Base-by-base conservation (phyloP, 2,329 filamentous ascomycete species). In the Apiospora phragmitis region DNA sequence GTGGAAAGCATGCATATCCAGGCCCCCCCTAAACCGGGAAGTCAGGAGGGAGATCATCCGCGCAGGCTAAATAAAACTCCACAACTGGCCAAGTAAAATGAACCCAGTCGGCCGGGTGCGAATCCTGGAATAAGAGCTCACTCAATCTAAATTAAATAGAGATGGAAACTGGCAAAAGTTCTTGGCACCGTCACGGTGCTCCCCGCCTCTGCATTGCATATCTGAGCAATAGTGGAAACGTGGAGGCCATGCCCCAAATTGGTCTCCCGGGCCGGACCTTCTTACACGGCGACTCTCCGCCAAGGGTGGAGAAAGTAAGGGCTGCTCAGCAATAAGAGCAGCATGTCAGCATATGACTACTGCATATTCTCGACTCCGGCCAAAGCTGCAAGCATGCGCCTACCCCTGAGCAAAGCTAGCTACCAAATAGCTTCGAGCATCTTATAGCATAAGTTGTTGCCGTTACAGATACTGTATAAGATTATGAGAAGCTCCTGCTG, bases 1-100 rank as follows among this genome's bases (percentile, higher is more conserved):
- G 51, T 59, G 51, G 51, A 7, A 59, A 35, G n/a, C 4, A 14
- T 38, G 55, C 51, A 38, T 18, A 62, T 14, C 32, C 8, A 62
- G 55, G 35, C 24, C 26, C 51, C 49, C 51, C 51, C 55, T 4
- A 62, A 38, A 62, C 18, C 55, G 29, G 55, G 14, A 38, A 62
- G 3, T 38, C 55, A 62, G 55, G 55, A 62, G 12, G 55, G 55
- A 62, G 55, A 62, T 62, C 55, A n/a, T 62, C 55, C 55, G 55
- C 55, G 55, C 21, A 38, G 55, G 55, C 55, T 62, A 62, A 62
- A 62, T 62, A 11, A n/a, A n/a, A 38, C 29, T 21, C n/a, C 55
- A n/a, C 55, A 12, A 21, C 18, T 38, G 16, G 55, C 55, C 55
- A 62, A 62, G 55, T 32, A 24, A 8, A 1, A 38, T 9, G 18